Evolutionary conservation across 179 eudicot genomes (phyloP).

Genomic region (Spinacia oleracea): DNA sequence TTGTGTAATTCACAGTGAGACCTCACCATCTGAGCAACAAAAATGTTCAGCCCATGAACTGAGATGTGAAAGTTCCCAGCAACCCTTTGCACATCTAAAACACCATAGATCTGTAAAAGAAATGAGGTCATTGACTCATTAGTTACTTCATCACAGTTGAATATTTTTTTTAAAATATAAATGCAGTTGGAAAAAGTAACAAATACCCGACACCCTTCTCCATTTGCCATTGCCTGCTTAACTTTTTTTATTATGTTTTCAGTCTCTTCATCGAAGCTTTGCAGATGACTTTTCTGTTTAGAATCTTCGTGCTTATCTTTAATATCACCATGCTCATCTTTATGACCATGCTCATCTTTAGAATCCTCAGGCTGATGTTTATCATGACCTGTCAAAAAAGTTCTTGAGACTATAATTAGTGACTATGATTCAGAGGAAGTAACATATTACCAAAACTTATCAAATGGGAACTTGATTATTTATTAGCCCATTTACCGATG

Average conservation of each 20-base stretch:
- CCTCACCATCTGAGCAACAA: constrained; percentile 94
- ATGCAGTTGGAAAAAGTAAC: constrained; percentile 4
- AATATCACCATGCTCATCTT: constrained; percentile 53
- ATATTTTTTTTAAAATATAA: background rate
- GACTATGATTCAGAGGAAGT: background rate
- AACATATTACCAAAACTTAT: background rate
- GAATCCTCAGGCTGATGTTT: constrained; percentile 18
- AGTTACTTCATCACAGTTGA: constrained; percentile 9
- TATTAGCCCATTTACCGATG: background rate
- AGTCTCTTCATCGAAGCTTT: constrained; percentile 78
- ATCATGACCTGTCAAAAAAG: constrained; percentile 30
- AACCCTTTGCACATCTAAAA: constrained; percentile 95
- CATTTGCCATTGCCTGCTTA: constrained; percentile 71
- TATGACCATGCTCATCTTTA: constrained; percentile 23
- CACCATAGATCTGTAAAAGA: constrained; percentile 77
- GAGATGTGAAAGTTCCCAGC: constrained; percentile 98
- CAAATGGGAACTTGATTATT: background rate
- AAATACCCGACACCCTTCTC: constrained; percentile 95
- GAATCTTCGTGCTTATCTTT: constrained; percentile 55
- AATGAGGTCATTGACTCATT: constrained; percentile 13
- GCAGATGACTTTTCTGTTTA: constrained; percentile 52
- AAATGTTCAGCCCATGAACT: constrained; percentile 93
- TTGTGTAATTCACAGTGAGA: constrained; percentile 11
- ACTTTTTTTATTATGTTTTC: constrained; percentile 76
- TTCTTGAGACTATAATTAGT: constrained; percentile 19